Base-by-base conservation (phyloP, 1,139 yeast species). In the Yamadazyma siamensis region DNA sequence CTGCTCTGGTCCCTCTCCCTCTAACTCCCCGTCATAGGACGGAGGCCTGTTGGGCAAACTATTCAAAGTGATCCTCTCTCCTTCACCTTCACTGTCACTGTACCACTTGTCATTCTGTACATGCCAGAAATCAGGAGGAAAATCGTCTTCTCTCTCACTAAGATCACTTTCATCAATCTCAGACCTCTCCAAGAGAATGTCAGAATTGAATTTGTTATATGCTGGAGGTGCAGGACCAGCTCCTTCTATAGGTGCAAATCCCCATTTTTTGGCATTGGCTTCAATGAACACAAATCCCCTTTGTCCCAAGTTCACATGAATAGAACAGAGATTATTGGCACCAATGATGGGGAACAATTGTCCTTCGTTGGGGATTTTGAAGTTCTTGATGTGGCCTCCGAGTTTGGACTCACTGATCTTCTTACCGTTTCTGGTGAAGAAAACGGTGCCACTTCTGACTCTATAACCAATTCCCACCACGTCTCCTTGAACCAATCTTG, bases 361-460 rank as follows among this genome's bases (percentile, higher is more conserved):
- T 1, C 71, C 71, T 31, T 52, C 51, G 21, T 57, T 47, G 3
- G 61, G 56, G 8, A 61, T 48, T 33, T 56, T 64, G 46, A 66
- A 64, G 34, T 62, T 56, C 42, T 61, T 77, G 21, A 80, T 65
- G 46, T 81, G 86, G 1, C 89, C 91, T 3, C 89, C 89, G 16
- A 80, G 55, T 31, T 72, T 66, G 33, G 77, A 72, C 50, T 82
- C 91, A 34, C 77, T 75, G 19, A 80, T 52, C 47, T 78, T 79
- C 49, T 78, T 79, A 17, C 87, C 87, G 44, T 80, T 80, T 40
- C 84, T 59, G 1, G 88, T 80, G 59, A 79, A 79, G 43, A 80
- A 80, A 0, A 80, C 63, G 0, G 84, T 74, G 4, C 85, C 83
- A 29, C 77, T 61, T 34, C 76, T 59, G 4, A 75, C 69, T 41